Percentiles rank a stretch among this genome's conserved stretches.
These are phyloP conservation scores for Phialophora macrospora DNA, from an alignment of 2,329 filamentous ascomycete genomes.

Conservation along the genomic window DNA sequence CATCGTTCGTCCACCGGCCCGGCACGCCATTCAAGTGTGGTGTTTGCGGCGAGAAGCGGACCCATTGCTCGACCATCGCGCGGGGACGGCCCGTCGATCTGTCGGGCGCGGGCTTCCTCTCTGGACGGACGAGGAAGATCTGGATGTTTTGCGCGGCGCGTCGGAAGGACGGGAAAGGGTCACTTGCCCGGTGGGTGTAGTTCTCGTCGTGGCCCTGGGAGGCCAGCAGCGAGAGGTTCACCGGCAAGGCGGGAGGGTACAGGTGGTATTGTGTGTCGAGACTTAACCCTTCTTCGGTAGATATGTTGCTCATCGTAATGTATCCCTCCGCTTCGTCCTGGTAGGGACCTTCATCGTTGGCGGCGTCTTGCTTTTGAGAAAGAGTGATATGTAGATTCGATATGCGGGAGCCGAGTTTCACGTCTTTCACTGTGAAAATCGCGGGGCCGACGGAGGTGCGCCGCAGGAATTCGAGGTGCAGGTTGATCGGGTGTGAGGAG, in stretches of 20 bases:
- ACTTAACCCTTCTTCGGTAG: conserved; percentile 62
- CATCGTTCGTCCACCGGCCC: conserved; percentile 64
- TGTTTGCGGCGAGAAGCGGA: conserved; percentile 47
- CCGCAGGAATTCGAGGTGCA: conserved; percentile 69
- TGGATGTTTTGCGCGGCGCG: conserved; percentile 58
- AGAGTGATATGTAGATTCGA: conserved; percentile 68
- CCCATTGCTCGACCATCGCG: conserved; percentile 66
- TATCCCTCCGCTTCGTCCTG: conserved; percentile 63
- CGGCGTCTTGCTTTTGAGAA: conserved; percentile 43
- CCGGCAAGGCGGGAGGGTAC: conserved; percentile 47
- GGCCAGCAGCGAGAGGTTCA: conserved; percentile 34
- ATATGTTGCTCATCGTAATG: conserved; percentile 67
- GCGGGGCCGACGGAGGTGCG: conserved; percentile 65
- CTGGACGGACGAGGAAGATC: conserved; percentile 58
- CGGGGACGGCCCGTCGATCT: conserved; percentile 23
- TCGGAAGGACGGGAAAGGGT: conserved; percentile 48
- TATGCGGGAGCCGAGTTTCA: conserved; percentile 68
- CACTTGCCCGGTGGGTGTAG: conserved; percentile 51
- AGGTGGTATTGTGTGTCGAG: conserved; percentile 62
- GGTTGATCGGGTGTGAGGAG: conserved; percentile 63
- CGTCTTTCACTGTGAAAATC: conserved; percentile 63
- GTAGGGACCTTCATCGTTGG: conserved; percentile 37
- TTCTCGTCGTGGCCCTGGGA: conserved; percentile 48
- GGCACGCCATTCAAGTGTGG: conserved; percentile 46
- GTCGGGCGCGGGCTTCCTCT: conserved; percentile 31